Conservation (phyloP, 2,329 filamentous ascomycete species). For the Aspergillus sp. region DNA sequence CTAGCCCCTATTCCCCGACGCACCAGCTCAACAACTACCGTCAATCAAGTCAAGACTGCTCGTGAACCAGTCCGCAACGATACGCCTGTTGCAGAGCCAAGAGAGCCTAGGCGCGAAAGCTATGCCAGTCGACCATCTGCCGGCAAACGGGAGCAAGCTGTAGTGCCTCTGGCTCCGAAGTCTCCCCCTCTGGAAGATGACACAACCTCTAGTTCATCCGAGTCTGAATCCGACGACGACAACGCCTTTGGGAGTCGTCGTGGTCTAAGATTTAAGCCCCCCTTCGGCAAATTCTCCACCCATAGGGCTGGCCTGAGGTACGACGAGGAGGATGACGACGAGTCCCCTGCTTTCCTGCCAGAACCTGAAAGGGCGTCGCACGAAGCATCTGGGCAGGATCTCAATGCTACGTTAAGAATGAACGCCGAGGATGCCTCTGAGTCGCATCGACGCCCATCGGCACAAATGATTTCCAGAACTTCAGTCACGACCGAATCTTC, state of each 20-base stretch:
- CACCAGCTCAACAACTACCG: slow-evolving; percentile 35
- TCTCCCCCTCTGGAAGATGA: slow-evolving; percentile 40
- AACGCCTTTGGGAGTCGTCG: slow-evolving; percentile 24
- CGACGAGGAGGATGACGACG: slow-evolving; percentile 48
- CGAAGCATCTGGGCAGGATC: slow-evolving; percentile 34
- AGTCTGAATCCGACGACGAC: slow-evolving; percentile 36
- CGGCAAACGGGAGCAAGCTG: slow-evolving; percentile 28
- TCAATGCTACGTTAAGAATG: slow-evolving; percentile 46
- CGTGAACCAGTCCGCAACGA: slow-evolving; percentile 29
- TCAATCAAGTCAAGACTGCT: slow-evolving; percentile 30
- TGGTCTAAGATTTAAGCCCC: slow-evolving; percentile 37
- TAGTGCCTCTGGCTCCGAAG: slow-evolving; percentile 24
- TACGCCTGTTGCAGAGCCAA: slow-evolving; percentile 27
- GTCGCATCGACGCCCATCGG: slow-evolving; percentile 30
- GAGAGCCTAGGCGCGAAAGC: slow-evolving; percentile 27
- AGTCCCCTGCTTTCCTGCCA: slow-evolving; percentile 49
- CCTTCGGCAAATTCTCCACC: slow-evolving; percentile 44
- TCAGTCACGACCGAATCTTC: slow-evolving; percentile 32
- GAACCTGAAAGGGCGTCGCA: slow-evolving; percentile 21
- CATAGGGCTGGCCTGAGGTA: slow-evolving; percentile 37
- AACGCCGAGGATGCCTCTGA: slow-evolving; percentile 31
- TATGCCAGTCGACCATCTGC: slow-evolving; percentile 26
- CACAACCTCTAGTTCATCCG: slow-evolving; percentile 33
- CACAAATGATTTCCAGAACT: slow-evolving; percentile 24
- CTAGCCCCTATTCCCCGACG: slow-evolving; percentile 26